A percentile compares a stretch with the other conserved stretches of the same genome.
Evolutionary conservation across 2,329 filamentous ascomycete species (phyloP).

Genomic region (Botryotinia convoluta): DNA sequence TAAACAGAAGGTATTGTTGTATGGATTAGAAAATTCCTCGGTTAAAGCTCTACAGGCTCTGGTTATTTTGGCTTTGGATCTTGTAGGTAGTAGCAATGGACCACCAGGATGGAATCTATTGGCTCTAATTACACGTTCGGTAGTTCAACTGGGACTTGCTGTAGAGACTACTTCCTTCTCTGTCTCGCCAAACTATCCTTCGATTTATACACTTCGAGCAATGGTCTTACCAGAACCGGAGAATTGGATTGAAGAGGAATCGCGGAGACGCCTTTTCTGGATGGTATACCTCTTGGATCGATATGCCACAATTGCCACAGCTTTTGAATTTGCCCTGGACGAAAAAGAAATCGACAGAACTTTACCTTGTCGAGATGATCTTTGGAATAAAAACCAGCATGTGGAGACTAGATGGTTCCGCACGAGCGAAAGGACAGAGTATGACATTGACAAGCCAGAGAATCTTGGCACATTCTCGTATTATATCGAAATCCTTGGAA

Average conservation of each 20-base stretch:
- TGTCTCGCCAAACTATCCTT: constrained; percentile 74
- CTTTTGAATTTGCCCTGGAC: constrained; percentile 86
- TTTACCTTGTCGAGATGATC: constrained; percentile 81
- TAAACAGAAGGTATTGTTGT: constrained; percentile 82
- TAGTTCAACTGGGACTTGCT: constrained; percentile 82
- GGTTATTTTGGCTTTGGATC: constrained; percentile 80
- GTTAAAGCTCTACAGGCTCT: constrained; percentile 85
- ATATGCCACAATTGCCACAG: constrained; percentile 86
- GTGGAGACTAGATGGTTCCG: constrained; percentile 84
- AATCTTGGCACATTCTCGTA: constrained; percentile 86
- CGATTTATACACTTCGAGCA: constrained; percentile 84
- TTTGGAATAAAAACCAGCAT: constrained; percentile 78
- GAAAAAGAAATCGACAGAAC: constrained; percentile 87
- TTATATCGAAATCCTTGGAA: constrained; percentile 85
- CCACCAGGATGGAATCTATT: constrained; percentile 91
- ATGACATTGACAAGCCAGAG: constrained; percentile 67
- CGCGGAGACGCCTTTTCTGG: constrained; percentile 82
- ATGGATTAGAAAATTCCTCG: constrained; percentile 85
- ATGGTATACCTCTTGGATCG: constrained; percentile 89
- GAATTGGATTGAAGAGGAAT: constrained; percentile 88
- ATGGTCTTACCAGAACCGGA: constrained; percentile 80
- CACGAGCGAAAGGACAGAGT: constrained; percentile 53
- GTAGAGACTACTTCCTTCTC: constrained; percentile 79
- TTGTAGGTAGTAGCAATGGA: constrained; percentile 83
- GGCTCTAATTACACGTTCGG: constrained; percentile 81